A percentile compares a stretch with the other conserved stretches of the same genome.
These are phyloP conservation scores for Yamadazyma phyllophila DNA, from an alignment of 805 yeast species.

Conservation along the genomic window DNA sequence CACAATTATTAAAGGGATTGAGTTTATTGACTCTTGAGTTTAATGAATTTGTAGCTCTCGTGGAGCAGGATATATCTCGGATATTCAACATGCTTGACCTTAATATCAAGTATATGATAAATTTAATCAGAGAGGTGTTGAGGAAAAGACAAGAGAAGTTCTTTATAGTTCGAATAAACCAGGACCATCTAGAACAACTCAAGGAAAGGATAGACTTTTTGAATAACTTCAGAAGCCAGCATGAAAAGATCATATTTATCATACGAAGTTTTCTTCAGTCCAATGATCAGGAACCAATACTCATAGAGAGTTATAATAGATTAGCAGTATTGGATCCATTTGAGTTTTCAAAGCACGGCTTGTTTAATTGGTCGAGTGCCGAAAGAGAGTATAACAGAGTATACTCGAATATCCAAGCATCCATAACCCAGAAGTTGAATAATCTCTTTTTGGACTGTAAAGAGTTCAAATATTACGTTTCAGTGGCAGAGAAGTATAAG, in stretches of 20 bases:
- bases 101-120: slow-evolving; percentile 59
- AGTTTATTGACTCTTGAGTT: slow-evolving; percentile 44
- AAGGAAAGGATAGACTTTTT: slow-evolving; percentile 46
- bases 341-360: slow-evolving; percentile 33
- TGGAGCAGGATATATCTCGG: slow-evolving; percentile 21
- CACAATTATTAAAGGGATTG: slow-evolving; percentile 26
- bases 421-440: slow-evolving; percentile 24
- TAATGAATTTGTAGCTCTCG: slow-evolving; percentile 33
- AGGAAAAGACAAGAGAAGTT: slow-evolving; percentile 73
- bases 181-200: slow-evolving; percentile 31
- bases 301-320: slow-evolving; percentile 29
- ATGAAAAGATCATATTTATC: slow-evolving; percentile 47
- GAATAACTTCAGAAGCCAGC: slow-evolving; percentile 48
- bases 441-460: slow-evolving; percentile 23
- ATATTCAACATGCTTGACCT: slow-evolving; percentile 56
- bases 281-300: slow-evolving; percentile 14
- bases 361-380: slow-evolving; percentile 26
- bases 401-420: slow-evolving; percentile 20
- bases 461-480: slow-evolving; percentile 26
- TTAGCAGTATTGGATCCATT: slow-evolving; percentile 27
- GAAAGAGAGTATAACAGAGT: slow-evolving; percentile 25
- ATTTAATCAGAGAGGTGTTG: slow-evolving; percentile 68
- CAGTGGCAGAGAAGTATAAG: slow-evolving; percentile 24
- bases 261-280: slow-evolving; percentile 18
- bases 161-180: slow-evolving; percentile 58